A percentile compares a stretch with the other conserved stretches of the same genome.
Conservation (phyloP, 495 filamentous ascomycete genomes). For the Lentithecium fluviatile region DNA sequence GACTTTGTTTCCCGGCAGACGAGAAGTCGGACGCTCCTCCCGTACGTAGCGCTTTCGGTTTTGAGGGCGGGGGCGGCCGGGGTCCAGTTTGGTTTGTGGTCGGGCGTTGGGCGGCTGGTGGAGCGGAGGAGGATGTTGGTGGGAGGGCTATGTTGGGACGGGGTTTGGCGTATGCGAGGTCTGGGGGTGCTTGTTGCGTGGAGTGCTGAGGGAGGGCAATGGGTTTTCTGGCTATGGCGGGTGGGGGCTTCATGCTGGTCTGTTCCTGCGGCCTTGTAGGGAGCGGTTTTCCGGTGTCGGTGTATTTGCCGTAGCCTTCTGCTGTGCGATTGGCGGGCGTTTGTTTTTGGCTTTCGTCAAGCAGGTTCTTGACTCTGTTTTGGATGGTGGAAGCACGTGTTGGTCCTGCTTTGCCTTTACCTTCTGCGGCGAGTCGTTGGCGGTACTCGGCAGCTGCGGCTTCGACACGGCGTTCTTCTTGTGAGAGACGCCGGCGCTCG, state of each 20-base stretch:
- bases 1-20: slow-evolving; percentile 31
- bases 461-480: slow-evolving; percentile 91
- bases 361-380: slow-evolving; percentile 78
- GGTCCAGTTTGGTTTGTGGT: slow-evolving; percentile 5
- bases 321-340: slow-evolving; percentile 67
- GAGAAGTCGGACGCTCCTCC: slow-evolving; percentile 38
- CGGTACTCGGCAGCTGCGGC: slow-evolving; percentile 90
- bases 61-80: slow-evolving; percentile 56
- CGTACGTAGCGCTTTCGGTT: slow-evolving; percentile 59
- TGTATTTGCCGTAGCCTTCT: slow-evolving; percentile 83
- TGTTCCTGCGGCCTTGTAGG: slow-evolving; percentile 18
- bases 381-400: slow-evolving; percentile 75
- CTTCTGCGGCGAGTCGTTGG: slow-evolving; percentile 66
- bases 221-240: slow-evolving; percentile 18
- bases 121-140: slow-evolving; percentile 23
- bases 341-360: slow-evolving; percentile 72
- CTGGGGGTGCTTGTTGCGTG: slow-evolving; percentile 8
- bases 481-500: slow-evolving; percentile 76
- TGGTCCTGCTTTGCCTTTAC: slow-evolving; percentile 45
- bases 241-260: not conserved
- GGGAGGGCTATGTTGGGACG: slow-evolving; percentile 3
- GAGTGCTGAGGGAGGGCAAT: slow-evolving; percentile 8
- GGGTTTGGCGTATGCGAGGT: slow-evolving; percentile 25
- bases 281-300: slow-evolving; percentile 50
- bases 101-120: slow-evolving; percentile 12